Conservation (phyloP, 2,329 filamentous ascomycete species). For the Fusarium sp. region DNA sequence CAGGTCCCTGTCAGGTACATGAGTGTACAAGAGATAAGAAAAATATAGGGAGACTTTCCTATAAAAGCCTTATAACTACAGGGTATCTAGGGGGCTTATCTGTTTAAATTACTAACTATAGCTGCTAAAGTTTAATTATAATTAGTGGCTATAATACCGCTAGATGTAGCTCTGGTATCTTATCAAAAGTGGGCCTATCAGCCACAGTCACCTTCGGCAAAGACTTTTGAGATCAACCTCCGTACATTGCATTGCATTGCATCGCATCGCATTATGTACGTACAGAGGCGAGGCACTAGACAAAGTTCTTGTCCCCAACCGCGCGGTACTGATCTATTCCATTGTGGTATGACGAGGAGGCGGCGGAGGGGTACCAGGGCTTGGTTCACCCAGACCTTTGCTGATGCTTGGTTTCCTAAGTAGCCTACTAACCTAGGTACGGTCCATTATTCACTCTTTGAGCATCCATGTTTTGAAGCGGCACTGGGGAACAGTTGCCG, state of each 20-base stretch:
- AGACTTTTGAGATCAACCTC: too few species aligned
- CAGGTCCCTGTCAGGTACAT: too few species aligned
- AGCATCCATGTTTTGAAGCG: conserved; percentile 1
- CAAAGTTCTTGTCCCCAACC: conserved; percentile 21
- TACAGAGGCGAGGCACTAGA: conserved; percentile 11
- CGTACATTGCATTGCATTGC: background rate
- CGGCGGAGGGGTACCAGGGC: conserved; percentile 5
- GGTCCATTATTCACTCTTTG: background rate
- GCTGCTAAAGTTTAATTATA: too few species aligned
- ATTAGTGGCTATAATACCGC: too few species aligned
- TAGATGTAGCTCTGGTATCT: too few species aligned
- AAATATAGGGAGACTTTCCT: too few species aligned
- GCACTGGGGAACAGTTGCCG: conserved; percentile 21
- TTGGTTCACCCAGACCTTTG: background rate
- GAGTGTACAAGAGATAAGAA: too few species aligned
- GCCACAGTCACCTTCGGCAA: too few species aligned
- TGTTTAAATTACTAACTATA: too few species aligned
- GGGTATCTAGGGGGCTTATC: too few species aligned
- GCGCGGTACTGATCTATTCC: conserved; percentile 15
- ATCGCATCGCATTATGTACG: background rate
- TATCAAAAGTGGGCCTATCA: too few species aligned
- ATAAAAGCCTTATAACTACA: too few species aligned
- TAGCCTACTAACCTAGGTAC: background rate
- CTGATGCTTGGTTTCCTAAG: background rate
- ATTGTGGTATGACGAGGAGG: conserved; percentile 23